phyloP scores from a whole-genome alignment of 495 filamentous ascomycete genomes.

The Venustampulla echinocandica region DNA sequence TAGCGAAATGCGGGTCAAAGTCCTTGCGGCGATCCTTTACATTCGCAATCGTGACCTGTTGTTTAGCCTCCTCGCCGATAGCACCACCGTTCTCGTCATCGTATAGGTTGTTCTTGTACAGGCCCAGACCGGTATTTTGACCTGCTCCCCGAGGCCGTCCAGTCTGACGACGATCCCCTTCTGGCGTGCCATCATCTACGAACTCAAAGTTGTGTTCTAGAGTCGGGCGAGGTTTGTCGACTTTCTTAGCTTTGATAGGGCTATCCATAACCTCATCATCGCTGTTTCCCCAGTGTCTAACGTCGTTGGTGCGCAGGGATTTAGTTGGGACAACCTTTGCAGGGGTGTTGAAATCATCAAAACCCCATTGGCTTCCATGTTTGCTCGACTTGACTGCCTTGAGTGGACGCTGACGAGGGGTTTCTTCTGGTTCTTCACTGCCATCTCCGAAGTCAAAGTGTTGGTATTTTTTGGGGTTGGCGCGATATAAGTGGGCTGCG shows the following conservation, averaged over 20 bases:
- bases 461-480: slow-evolving; percentile 64
- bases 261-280: slow-evolving; percentile 52
- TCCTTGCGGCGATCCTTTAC: slow-evolving; percentile 58
- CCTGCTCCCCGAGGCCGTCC: slow-evolving; percentile 37
- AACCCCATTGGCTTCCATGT: slow-evolving; percentile 67
- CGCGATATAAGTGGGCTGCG: slow-evolving; percentile 42
- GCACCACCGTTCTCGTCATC: slow-evolving; percentile 39
- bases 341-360: slow-evolving; percentile 78
- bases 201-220: slow-evolving; percentile 74
- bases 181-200: slow-evolving; percentile 43
- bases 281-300: slow-evolving; percentile 65
- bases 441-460: slow-evolving; percentile 83
- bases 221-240: slow-evolving; percentile 64
- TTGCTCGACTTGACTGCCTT: slow-evolving; percentile 45
- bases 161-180: slow-evolving; percentile 21
- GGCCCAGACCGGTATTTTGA: slow-evolving; percentile 54
- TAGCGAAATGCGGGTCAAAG: slow-evolving; percentile 63
- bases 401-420: slow-evolving; percentile 29
- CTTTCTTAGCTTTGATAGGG: slow-evolving; percentile 45
- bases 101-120: slow-evolving; percentile 71
- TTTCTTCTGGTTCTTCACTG: slow-evolving; percentile 34
- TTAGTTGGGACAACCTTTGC: slow-evolving; percentile 48
- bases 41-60: slow-evolving; percentile 57
- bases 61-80: slow-evolving; percentile 55
- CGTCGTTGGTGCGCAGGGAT: slow-evolving; percentile 44